Evolutionary conservation across 1,284 basidiomycete species (phyloP), one percentile per base, ranked within the genome.

Genomic region (Rhodotorula sp.): DNA sequence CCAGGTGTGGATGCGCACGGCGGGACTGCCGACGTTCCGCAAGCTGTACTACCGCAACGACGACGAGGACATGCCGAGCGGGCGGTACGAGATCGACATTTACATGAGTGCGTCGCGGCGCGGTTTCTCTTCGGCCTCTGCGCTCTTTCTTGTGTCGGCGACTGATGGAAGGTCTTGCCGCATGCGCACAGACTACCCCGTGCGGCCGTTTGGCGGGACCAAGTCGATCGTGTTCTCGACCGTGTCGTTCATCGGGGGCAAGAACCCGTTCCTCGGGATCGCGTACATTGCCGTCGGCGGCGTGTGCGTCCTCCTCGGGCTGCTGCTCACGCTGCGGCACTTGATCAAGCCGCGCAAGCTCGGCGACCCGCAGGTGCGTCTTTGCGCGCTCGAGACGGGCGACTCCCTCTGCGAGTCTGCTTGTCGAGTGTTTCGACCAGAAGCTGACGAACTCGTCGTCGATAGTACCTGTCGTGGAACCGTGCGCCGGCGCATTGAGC

Each of bases 151-250:
- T 17, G 17, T 17, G 7, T 1, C 48, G 3, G 48, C 48, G 16
- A 23, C 49, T 61, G 49, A n/a, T n/a, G n/a, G n/a, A n/a, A n/a
- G n/a, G n/a, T n/a, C n/a, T n/a, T n/a, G n/a, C n/a, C n/a, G n/a
- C n/a, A n/a, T n/a, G n/a, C n/a, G n/a, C n/a, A 17, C 79, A 97
- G 94, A 98, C 83, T 99, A 91, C 84, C 97, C 97, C 9, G 96
- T 99, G 58, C 85, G 87, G 71, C 87, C 90, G 61, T 99, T 93
- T 83, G 88, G 89, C 69, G 97, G 97, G 56, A 98, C 95, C 17
- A 99, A 99, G 83, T 93, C 93, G 0, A 87, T 99, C 69, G 93
- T 99, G 45, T 91, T 99, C 76, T 94, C 93, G 61, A 99, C 96
- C 1, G 92, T 96, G 7, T 92, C 94, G 1, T 99, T 96, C 93